These are phyloP conservation scores for Cercospora sesami DNA, from an alignment of 2,329 filamentous ascomycete species.

Conservation along the genomic window DNA sequence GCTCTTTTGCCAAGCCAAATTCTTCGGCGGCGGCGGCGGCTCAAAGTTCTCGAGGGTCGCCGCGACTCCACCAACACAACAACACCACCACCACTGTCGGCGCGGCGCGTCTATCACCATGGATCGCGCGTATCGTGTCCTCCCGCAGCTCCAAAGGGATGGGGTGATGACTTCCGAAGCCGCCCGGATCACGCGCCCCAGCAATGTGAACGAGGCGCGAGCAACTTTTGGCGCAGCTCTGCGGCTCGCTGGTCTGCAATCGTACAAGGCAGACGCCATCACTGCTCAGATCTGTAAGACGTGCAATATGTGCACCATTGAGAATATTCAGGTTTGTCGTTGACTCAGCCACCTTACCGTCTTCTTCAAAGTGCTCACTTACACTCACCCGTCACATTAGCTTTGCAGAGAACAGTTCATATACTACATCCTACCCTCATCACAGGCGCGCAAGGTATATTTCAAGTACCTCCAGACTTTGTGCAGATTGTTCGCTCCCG, in stretches of 20 bases:
- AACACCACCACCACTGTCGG: background rate
- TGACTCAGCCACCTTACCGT: background rate
- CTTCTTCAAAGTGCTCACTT: slow-evolving; percentile 19
- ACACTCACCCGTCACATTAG: slow-evolving; percentile 21
- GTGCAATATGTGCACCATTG: slow-evolving; percentile 27
- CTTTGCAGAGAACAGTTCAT: slow-evolving; percentile 28
- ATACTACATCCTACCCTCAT: slow-evolving; percentile 23
- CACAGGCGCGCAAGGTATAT: slow-evolving; percentile 17
- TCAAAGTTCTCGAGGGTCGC: background rate
- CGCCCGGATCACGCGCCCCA: background rate
- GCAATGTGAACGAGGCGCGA: background rate
- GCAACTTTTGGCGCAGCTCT: background rate
- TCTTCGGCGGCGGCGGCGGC: background rate
- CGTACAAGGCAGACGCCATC: background rate
- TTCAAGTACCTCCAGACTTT: slow-evolving; percentile 24
- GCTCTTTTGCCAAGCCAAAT: background rate
- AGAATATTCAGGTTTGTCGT: slow-evolving; percentile 31
- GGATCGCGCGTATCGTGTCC: background rate
- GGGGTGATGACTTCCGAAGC: background rate
- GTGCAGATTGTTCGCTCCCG: slow-evolving; percentile 16
- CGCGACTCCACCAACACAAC: background rate
- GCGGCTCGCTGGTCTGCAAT: background rate
- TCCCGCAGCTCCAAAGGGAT: background rate
- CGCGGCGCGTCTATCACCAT: background rate
- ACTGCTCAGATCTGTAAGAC: slow-evolving; percentile 20